Base-by-base conservation (phyloP, 441 rosid genomes). In the Pelargonium cotyledonis region DNA sequence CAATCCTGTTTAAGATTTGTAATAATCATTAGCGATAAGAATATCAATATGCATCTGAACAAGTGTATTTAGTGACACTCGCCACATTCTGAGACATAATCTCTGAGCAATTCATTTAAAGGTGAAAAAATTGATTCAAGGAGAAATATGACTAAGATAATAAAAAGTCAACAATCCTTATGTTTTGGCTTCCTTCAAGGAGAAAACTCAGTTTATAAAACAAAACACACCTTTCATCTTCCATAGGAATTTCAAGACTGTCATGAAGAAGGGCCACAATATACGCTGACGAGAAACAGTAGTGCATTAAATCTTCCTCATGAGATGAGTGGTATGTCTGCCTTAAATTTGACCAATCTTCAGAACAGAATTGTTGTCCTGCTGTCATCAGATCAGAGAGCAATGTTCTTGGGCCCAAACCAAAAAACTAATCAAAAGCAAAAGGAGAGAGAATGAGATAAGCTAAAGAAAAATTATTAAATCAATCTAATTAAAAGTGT, bases 261-360 rank as follows among this genome's bases (percentile, higher is more conserved):
- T 94, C 99, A 73, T 89, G 94, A 79, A 94, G 95, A 69, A 94
- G 76, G 55, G 97, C 92, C 68, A 89, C 88, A 43, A 94, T 89
- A 73, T 91, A 94, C 63, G 99, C 95, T 7, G 97, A 89, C 68
- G 96, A 94, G 82, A 94, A 94, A 83, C 99, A 91, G 80, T 88
- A 89, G 71, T 77, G 88, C 76, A 78, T 75, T 69, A 94, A 76
- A 79, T 91, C 93, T 68, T 89, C 93, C 67, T 86, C 88, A 35
- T 83, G 70, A 8, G 84, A 79, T 58, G 87, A 81, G 3, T 78
- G 84, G 79, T 91, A 82, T 77, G 81, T 83, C 79, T 73, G 80
- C 75, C 75, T 89, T 78, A 93, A 80, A 51, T 74, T 80, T 1
- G 90, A 85, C 98, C 96, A 93, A 73, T 93, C 95, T 72, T 88